Evolutionary conservation across 345 rosid species (phyloP), one percentile per base, ranked within the genome.

Genomic region (Jatropha curcas): DNA sequence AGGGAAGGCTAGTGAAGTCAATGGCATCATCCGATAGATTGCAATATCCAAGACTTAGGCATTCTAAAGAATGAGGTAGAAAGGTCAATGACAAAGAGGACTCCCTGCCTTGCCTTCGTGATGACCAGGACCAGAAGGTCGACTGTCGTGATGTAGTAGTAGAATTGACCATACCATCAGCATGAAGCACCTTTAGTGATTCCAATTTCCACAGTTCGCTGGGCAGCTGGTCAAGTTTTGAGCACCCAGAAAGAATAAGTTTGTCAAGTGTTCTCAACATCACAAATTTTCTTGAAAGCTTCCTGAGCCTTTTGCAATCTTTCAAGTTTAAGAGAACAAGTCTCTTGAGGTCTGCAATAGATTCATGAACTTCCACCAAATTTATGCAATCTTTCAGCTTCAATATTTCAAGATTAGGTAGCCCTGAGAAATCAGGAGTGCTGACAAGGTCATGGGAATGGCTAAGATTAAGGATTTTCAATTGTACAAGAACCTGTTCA

Each of bases 401-500:
- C 73, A 84, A 33, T 52, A 17, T 69, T 79, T 82, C 79, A 13
- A 82, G 81, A 51, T 37, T 22, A 24, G 67, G 73, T 14, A 74
- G 71, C 11, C 69, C 71, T 6, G 66, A 56, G 35, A 82, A 63
- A 46, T 77, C 61, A 4, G 84, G 81, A 4, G 78, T 75, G 28
- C 10, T 72, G 3, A 70, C 55, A n/a, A 82, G 68, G 37, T 14
- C 7, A 22, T 58, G 50, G 14, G 68, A 82, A 37, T 72, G 58
- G 52, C 73, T 33, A 19, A 84, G 80, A 46, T 77, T 37, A 10
- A 84, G 71, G 14, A 79, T 59, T 66, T 81, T 84, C 77, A 84
- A 16, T 6, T 65, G 48, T 33, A 25, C 28, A 4, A 76, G 76
- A 20, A 17, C 27, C 86, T 83, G 69, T 43, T 70, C n/a, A 20